Percentiles rank a stretch among this genome's conserved stretches.
These are phyloP conservation scores for Amorphotheca resinae DNA, from an alignment of 495 filamentous ascomycete genomes.

Conservation along the genomic window DNA sequence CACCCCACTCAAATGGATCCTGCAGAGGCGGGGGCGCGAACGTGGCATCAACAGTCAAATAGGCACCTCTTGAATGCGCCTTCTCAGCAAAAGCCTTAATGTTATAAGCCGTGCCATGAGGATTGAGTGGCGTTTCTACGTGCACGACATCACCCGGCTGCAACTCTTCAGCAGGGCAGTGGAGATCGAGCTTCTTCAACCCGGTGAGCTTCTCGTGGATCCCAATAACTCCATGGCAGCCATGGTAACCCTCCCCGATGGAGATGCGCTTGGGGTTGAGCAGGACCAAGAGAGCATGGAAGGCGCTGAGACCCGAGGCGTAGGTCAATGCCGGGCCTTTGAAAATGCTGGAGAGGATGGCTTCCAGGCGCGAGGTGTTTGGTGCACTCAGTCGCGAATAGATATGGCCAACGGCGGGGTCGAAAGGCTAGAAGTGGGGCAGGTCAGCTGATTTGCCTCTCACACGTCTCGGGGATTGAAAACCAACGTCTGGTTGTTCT, in stretches of 20 bases:
- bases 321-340: conserved; percentile 61
- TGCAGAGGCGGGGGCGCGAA: conserved; percentile 86
- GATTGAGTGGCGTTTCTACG: conserved; percentile 87
- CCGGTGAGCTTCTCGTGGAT: conserved; percentile 60
- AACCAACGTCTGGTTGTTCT: conserved; percentile 24
- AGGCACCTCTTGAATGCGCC: conserved; percentile 60
- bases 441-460: conserved; percentile 10
- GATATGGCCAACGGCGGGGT: conserved; percentile 40
- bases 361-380: conserved; percentile 72
- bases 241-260: conserved; percentile 81
- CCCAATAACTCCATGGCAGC: conserved; percentile 71
- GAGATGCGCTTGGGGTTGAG: conserved; percentile 68
- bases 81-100: conserved; percentile 55
- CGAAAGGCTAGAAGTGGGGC: conserved; percentile 23
- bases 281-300: conserved; percentile 68
- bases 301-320: conserved; percentile 72
- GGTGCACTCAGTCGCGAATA: conserved; percentile 72
- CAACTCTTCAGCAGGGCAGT: conserved; percentile 43
- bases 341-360: conserved; percentile 60
- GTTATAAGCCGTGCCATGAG: conserved; percentile 64
- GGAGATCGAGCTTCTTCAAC: conserved; percentile 50
- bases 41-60: conserved; percentile 76
- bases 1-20: conserved; percentile 70
- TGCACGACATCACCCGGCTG: conserved; percentile 72
- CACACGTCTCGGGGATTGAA: neutral